Base-by-base conservation (phyloP, 768 basidiomycete genomes). In the Exsudoporus frostii region DNA sequence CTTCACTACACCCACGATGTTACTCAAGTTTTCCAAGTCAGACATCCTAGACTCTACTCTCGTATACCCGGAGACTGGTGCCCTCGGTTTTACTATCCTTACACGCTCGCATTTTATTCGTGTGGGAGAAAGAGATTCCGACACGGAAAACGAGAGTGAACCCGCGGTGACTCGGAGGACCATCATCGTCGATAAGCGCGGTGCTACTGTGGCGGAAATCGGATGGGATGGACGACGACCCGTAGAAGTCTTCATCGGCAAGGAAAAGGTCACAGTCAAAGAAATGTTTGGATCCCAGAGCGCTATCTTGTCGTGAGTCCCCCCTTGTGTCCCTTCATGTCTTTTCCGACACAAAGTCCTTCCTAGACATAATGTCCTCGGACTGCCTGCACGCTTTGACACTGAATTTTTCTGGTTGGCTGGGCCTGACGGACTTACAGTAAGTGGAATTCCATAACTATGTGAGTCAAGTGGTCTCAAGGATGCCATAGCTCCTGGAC, bases 361-460 rank as follows among this genome's bases (percentile, higher is more conserved):
- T 27, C 27, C 32, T 46, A 84, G 82, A 65, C 77, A 76, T n/a
- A 82, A 84, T 59, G 69, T 79, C 27, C 77, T 85, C n/a, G 75
- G 76, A 20, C 74, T 85, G 44, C 82, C 82, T 19, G 81, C 81
- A 8, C 78, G 83, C n/a, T 84, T 84, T 55, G 80, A 84, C 55
- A 76, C 81, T 2, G 79, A 83, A 58, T 81, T 76, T 54, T 71
- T 83, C 34, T 85, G 83, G 83, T 75, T 75, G 40, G 82, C 81
- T 13, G 80, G 79, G n/a, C 68, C 77, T 0, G 71, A 80, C 49
- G 77, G 78, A 24, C 69, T 85, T 10, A 76, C 73, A 20, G 82
- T 84, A 64, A 39, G 77, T 64, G n/a, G 38, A 45, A 44, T 13
- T 36, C 42, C 36, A 47, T 20, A 14, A n/a, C 22, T 43, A 6